phyloP scores from a whole-genome alignment of 148 eudicot species.

The Rhododendron kiyosumense region DNA sequence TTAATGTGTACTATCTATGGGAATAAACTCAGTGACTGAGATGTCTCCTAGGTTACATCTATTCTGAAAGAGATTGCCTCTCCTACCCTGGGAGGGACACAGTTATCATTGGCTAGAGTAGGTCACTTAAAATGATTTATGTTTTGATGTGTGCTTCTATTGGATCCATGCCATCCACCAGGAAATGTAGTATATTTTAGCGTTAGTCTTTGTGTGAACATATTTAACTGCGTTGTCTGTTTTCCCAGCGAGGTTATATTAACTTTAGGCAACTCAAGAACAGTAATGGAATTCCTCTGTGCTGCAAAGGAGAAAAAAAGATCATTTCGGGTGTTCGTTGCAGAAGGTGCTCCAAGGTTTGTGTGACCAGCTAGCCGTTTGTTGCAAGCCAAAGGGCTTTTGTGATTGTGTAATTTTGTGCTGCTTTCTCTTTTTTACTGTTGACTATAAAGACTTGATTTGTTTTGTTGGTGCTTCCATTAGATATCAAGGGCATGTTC shows the following conservation, averaged over 20 bases:
- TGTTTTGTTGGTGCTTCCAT: slow-evolving; percentile 9
- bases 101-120: neutral
- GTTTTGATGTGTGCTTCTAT: neutral
- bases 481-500: slow-evolving; percentile 94
- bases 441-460: neutral
- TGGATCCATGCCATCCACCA: neutral
- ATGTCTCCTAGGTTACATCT: neutral
- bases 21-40: neutral
- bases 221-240: neutral
- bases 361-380: neutral
- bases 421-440: neutral
- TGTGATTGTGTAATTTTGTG: neutral
- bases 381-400: neutral
- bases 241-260: slow-evolving; percentile 90
- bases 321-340: slow-evolving; percentile 91
- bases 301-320: slow-evolving; percentile 98
- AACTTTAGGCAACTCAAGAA: slow-evolving; percentile 89
- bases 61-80: neutral
- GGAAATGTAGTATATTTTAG: neutral
- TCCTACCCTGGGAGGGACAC: neutral
- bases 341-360: slow-evolving; percentile 99
- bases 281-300: slow-evolving; percentile 90
- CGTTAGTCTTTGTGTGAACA: neutral
- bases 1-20: neutral
- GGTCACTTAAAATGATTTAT: neutral